Evolutionary conservation across 805 yeast species (phyloP), one percentile per base, ranked within the genome.

Genomic region (Kazachstania africana): DNA sequence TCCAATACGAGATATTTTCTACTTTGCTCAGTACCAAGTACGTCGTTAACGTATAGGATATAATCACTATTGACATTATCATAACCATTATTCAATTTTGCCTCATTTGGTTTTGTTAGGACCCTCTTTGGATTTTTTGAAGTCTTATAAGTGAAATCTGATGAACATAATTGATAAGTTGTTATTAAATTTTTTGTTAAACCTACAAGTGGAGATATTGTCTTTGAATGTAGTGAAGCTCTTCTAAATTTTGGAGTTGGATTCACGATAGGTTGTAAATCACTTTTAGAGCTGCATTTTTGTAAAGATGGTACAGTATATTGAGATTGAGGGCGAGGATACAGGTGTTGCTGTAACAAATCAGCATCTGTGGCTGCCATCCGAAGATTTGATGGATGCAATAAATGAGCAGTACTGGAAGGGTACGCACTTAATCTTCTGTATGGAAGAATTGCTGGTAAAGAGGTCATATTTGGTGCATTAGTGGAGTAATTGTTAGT

Each of bases 51-150:
- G 43, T 85, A 88, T 13, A 93, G 60, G 34, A 91, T 88, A 50
- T 87, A 88, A 58, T 91, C 95, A 51, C 80, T 73, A 35, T 84
- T 85, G 39, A 74, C 78, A 53, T 91, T 91, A 58, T 91, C 98
- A 49, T 48, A 70, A 6, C 96, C 96, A 47, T 80, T 75, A 52
- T 85, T 84, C 36, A 62, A 68, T 36, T 68, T 71, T 1, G 88
- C 91, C 46, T 84, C 93, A 52, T 75, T 73, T 3, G 96, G 96
- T 52, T 91, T 88, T 0, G 98, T 93, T 26, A 91, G 62, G 3
- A 85, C 95, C 34, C 98, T 63, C 38, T 83, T 74, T 3, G 98
- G 99, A 50, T 91, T 91, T 36, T 83, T 75, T 3, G 84, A 68
- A 12, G 83, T 72, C 42, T 78, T 78, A 55, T 91, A 91, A 39